phyloP scores from a whole-genome alignment of 2,329 filamentous ascomycete species.

The Neofusicoccum parvum region DNA sequence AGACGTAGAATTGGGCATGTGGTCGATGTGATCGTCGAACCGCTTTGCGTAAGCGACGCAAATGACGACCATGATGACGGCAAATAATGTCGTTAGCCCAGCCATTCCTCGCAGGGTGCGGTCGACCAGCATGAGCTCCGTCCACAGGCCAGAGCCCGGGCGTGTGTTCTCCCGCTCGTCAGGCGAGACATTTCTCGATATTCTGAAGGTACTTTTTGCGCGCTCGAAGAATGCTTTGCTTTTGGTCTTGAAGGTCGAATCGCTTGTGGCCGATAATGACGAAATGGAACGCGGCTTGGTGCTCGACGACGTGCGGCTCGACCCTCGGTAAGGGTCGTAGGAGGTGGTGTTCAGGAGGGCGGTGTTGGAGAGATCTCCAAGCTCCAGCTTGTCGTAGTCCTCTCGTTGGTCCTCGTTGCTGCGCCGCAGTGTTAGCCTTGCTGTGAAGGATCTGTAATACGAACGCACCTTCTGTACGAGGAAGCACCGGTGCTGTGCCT shows the following conservation, averaged over 20 bases:
- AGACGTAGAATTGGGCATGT: not conserved
- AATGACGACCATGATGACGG: constrained; percentile 25
- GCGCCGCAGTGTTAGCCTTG: not conserved
- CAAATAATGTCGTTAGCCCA: constrained; percentile 26
- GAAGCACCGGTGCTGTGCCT: not conserved
- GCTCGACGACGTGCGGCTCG: not conserved
- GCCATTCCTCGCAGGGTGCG: constrained; percentile 33
- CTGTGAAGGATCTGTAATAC: not conserved
- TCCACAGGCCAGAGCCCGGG: constrained; percentile 29
- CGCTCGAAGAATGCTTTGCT: constrained; percentile 3
- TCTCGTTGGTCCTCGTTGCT: not conserved
- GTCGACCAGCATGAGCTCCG: constrained; percentile 34
- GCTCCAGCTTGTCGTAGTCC: constrained; percentile 6
- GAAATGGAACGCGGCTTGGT: not conserved
- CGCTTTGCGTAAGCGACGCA: not conserved
- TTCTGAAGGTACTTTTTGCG: constrained; percentile 6
- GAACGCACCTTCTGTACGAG: not conserved
- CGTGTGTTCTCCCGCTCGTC: constrained; percentile 15
- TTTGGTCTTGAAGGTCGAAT: not conserved
- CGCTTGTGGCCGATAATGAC: not conserved
- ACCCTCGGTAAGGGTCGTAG: constrained; percentile 1
- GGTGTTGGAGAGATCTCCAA: constrained; percentile 9
- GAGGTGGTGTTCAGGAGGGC: not conserved
- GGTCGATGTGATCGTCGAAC: not conserved
- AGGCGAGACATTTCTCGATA: constrained; percentile 3